Conservation (phyloP, 2,329 filamentous ascomycete genomes). For the Pseudogymnoascus sp. region DNA sequence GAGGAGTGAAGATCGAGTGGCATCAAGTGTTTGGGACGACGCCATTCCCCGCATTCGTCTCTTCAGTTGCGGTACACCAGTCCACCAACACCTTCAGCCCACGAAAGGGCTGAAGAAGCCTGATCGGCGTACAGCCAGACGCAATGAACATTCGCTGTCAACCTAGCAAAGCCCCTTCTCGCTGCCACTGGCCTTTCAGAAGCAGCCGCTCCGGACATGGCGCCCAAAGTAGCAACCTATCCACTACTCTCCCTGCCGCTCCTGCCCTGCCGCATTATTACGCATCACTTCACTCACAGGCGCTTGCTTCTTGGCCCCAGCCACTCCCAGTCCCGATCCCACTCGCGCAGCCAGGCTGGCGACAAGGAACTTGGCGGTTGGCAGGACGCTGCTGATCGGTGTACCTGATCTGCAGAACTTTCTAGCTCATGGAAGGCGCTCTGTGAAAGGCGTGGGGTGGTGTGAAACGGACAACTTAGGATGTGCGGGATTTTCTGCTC, state of each 20-base stretch:
- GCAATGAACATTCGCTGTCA: background rate
- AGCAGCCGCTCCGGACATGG: background rate
- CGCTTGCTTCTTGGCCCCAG: background rate
- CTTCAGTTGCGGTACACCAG: background rate
- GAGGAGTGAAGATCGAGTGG: background rate
- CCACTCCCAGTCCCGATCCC: background rate
- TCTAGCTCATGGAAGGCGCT: background rate
- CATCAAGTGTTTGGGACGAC: background rate
- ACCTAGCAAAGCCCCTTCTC: background rate
- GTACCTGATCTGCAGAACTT: conserved; percentile 4
- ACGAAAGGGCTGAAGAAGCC: background rate
- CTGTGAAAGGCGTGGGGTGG: background rate
- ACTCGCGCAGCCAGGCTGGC: background rate
- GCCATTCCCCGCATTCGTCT: background rate
- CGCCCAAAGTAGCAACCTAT: background rate
- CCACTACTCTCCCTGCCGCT: background rate
- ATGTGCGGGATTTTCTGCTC: background rate
- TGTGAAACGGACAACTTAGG: background rate
- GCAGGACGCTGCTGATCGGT: background rate
- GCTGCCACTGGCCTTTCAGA: background rate
- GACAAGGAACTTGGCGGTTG: background rate
- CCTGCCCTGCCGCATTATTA: background rate
- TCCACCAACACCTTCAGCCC: background rate
- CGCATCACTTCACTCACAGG: background rate
- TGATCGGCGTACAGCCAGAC: background rate